These are phyloP conservation scores for Amanita rubescens DNA, from an alignment of 768 basidiomycete species.

Conservation along the genomic window DNA sequence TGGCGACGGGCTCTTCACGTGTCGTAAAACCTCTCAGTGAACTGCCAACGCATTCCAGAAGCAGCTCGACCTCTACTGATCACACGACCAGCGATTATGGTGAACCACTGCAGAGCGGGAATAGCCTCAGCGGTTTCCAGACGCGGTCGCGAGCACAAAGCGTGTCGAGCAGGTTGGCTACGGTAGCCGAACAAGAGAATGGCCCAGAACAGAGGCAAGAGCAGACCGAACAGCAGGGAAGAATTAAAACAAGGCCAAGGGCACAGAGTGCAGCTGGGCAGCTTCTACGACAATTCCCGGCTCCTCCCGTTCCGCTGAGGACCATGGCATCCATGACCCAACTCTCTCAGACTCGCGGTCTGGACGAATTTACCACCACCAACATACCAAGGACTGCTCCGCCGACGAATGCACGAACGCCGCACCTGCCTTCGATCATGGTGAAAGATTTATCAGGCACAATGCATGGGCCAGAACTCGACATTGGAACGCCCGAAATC, in stretches of 20 bases:
- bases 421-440: neutral
- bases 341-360: neutral
- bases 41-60: neutral
- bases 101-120: neutral
- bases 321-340: neutral
- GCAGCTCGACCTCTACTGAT: slow-evolving; percentile 3
- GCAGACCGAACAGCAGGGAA: neutral
- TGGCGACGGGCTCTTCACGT: neutral
- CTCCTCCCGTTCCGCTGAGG: neutral
- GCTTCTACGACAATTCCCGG: slow-evolving; percentile 1
- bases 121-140: neutral
- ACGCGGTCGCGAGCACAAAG: neutral
- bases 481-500: neutral
- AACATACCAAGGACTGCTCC: neutral
- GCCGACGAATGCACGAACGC: neutral
- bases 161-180: neutral
- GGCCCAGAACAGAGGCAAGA: neutral
- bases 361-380: neutral
- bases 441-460: neutral
- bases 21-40: neutral
- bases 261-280: slow-evolving; percentile 1
- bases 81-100: slow-evolving; percentile 1
- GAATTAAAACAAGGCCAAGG: neutral
- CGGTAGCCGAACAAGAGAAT: slow-evolving; percentile 1
- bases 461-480: neutral